Evolutionary conservation across 2,329 filamentous ascomycete genomes (phyloP).

Genomic region (Fusarium incarnatum): DNA sequence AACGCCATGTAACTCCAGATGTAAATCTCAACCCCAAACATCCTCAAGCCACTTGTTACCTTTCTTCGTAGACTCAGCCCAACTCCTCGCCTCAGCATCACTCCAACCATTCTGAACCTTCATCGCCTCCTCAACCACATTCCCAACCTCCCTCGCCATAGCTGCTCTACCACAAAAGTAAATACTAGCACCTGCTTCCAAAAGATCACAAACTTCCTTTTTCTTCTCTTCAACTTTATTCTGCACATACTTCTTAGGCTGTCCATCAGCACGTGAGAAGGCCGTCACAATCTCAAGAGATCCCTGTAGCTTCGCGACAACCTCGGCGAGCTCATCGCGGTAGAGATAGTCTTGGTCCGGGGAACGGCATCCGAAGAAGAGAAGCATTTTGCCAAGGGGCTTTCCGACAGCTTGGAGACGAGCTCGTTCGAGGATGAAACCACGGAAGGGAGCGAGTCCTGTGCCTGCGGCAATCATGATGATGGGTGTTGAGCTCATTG

Average conservation of each 20-base stretch:
- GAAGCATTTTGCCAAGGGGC: slow-evolving; percentile 40
- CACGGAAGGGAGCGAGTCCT: slow-evolving; percentile 58
- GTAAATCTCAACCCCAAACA: slow-evolving; percentile 59
- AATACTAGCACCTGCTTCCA: slow-evolving; percentile 52
- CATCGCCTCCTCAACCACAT: slow-evolving; percentile 53
- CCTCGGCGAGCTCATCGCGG: slow-evolving; percentile 52
- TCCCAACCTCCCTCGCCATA: slow-evolving; percentile 59
- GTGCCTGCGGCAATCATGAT: slow-evolving; percentile 65
- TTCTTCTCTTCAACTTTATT: slow-evolving; percentile 50
- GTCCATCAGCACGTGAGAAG: slow-evolving; percentile 27
- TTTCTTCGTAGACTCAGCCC: slow-evolving; percentile 61
- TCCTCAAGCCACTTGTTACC: slow-evolving; percentile 65
- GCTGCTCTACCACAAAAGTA: slow-evolving; percentile 57
- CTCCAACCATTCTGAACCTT: slow-evolving; percentile 51
- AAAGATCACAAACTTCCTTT: slow-evolving; percentile 45
- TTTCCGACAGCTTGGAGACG: slow-evolving; percentile 38
- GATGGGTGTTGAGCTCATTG: slow-evolving; percentile 56
- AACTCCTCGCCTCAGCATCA: slow-evolving; percentile 56
- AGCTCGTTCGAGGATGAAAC: slow-evolving; percentile 45
- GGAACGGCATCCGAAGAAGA: slow-evolving; percentile 71
- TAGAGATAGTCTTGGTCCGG: slow-evolving; percentile 68
- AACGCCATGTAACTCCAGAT: not conserved
- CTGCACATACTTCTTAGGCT: slow-evolving; percentile 53
- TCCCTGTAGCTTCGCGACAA: slow-evolving; percentile 26
- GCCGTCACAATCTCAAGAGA: slow-evolving; percentile 35